Percentiles rank a stretch among this genome's conserved stretches.
These are phyloP conservation scores for Psilocybe subaeruginosa DNA, from an alignment of 768 basidiomycete genomes.

Conservation along the genomic window DNA sequence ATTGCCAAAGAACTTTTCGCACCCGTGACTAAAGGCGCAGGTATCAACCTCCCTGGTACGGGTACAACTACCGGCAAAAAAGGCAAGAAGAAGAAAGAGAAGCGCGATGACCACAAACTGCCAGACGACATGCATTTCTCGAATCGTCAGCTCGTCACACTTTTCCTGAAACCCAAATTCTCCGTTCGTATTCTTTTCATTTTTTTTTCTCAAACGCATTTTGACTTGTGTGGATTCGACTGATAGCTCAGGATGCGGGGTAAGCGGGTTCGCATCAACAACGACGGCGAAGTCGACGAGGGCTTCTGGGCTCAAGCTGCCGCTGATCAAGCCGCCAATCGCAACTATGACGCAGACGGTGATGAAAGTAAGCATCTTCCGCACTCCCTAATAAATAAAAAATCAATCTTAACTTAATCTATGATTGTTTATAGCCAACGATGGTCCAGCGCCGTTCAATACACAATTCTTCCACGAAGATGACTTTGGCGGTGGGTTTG, in stretches of 20 bases:
- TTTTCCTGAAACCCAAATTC: slow-evolving; percentile 97
- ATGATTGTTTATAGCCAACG: slow-evolving; percentile 33
- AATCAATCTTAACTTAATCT: too few species aligned
- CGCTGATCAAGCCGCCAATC: slow-evolving; percentile 71
- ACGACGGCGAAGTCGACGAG: slow-evolving; percentile 91
- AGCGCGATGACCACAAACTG: slow-evolving; percentile 74
- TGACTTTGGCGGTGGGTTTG: slow-evolving; percentile 78
- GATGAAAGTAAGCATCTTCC: slow-evolving; percentile 60
- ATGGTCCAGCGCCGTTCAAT: slow-evolving; percentile 77
- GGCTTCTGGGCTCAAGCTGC: slow-evolving; percentile 98
- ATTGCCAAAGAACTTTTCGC: slow-evolving; percentile 76
- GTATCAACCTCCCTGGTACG: slow-evolving; percentile 69
- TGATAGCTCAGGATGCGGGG: slow-evolving; percentile 88
- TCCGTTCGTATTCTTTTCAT: slow-evolving; percentile 55
- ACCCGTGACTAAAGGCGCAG: slow-evolving; percentile 68
- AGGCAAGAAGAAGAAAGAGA: slow-evolving; percentile 62
- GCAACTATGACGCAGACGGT: slow-evolving; percentile 45
- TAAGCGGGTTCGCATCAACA: slow-evolving; percentile 55
- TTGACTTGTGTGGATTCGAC: slow-evolving; percentile 8
- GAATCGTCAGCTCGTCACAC: slow-evolving; percentile 82
- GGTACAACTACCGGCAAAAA: slow-evolving; percentile 41
- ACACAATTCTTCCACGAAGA: slow-evolving; percentile 98
- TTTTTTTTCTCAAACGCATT: not conserved
- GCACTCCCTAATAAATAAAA: not conserved
- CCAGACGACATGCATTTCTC: slow-evolving; percentile 99